Evolutionary conservation across 2,329 filamentous ascomycete genomes (phyloP), one percentile per base, ranked within the genome.

Genomic region (Aspergillus tubingensis): DNA sequence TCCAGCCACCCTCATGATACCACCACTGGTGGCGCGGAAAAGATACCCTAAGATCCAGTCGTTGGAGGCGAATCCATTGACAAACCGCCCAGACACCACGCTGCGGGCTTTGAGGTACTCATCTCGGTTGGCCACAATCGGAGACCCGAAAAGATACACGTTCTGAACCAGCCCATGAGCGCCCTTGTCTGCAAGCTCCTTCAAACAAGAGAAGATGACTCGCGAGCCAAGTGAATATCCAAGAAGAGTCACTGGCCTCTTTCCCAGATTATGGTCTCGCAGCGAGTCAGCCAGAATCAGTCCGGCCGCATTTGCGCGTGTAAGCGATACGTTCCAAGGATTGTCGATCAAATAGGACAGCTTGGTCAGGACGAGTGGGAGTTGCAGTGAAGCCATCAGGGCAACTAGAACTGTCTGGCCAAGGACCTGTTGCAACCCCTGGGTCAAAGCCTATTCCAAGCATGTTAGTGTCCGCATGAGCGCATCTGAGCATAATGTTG

Each of bases 11-110:
- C 89, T 87, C 76, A 92, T 90, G 70, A 98, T 94, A 47, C 95
- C 95, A 66, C 95, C 95, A 67, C 89, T 91, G 3, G 95, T 99
- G 44, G 96, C 86, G 13, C 95, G 91, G 83, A 99, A 99, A 1
- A 99, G 86, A 73, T 99, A 99, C 13, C 87, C 92, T 53, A 99
- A 78, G 70, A 99, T 98, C 95, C 95, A 99, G 78, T 99, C 95
- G 73, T 95, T 97, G 51, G 85, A 90, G 67, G 95, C 91, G 78
- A 93, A 99, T 15, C 91, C 95, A 71, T 96, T 99, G 65, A 99
- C 87, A 67, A 98, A 96, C 44, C 93, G 86, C n/a, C 95, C 95
- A 7, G 91, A 85, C 3, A 98, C 91, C 3, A 96, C 88, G n/a
- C 89, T 89, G 58, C 90, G 87, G 8, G 89, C 91, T 68, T 86